Base-by-base conservation (phyloP, 768 basidiomycete species). In the Mycena vitilis region DNA sequence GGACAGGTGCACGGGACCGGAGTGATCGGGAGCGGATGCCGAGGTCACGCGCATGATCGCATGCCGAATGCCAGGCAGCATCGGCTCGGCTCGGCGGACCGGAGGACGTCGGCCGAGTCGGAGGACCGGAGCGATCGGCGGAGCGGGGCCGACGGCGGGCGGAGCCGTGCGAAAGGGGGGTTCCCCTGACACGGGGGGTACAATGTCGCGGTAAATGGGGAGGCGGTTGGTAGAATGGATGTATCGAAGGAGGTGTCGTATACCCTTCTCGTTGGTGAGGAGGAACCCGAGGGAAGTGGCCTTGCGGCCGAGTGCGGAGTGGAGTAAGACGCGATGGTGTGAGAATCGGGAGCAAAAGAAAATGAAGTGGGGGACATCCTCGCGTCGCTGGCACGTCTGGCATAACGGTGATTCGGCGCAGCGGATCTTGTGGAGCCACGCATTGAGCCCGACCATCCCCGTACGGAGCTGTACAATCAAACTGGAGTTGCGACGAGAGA, bases 331-430 rank as follows among this genome's bases (percentile, higher is more conserved):
- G 4, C 60, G 60, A 25, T 66, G 65, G 36, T 23, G 54, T 40
- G 66, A 20, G n/a, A n/a, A n/a, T n/a, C 42, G 51, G 4, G 71
- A 70, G 56, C 70, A 74, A 10, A 44, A 45, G 7, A 74, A 40
- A 2, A 74, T 25, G 53, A 60, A 75, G 61, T 75, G 74, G 2
- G 25, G 30, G 1, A 73, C 51, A 1, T 63, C 66, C 48, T 75
- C 73, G 6, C 37, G 30, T 4, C 40, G 37, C 16, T 54, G 36
- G 44, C 58, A 59, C 4, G 37, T 40, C 11, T 40, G 56, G 40
- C 57, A 47, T 47, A 47, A 20, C 8, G 45, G 57, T 5, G 42
- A 16, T 10, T 45, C 54, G 11, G 57, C 57, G 12, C 57, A 42
- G 16, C 30, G 40, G 22, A 60, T 60, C n/a, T 47, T 47, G 15